Percentiles rank a stretch among this genome's conserved stretches.
Evolutionary conservation across 2,329 filamentous ascomycete species (phyloP).

Genomic region (Aspergillus texensis): DNA sequence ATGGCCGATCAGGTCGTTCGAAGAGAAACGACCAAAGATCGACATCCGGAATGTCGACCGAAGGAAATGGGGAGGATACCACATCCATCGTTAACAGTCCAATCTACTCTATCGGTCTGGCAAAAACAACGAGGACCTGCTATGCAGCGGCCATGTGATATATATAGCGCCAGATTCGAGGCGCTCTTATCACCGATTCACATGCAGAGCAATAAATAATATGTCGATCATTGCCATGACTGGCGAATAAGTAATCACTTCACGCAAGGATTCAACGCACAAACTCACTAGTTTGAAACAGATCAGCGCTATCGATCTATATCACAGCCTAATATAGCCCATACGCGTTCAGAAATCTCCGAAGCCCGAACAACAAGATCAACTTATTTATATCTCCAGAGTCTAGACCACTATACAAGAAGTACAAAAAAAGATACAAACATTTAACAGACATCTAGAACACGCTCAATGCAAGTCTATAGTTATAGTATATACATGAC

Average conservation of each 20-base stretch:
- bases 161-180: not conserved
- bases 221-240: not conserved
- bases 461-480: conserved; percentile 1
- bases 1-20: conserved; percentile 14
- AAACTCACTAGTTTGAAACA: too few relatives aligned
- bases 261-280: not conserved
- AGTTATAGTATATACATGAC: not conserved
- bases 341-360: not conserved
- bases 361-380: not conserved
- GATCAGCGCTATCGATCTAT: not conserved
- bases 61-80: conserved; percentile 11
- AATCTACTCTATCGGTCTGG: not conserved
- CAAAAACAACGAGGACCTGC: not conserved
- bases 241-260: not conserved
- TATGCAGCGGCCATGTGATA: not conserved
- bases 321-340: not conserved
- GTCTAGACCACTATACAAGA: not conserved
- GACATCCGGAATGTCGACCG: conserved; percentile 16
- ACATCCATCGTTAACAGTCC: not conserved
- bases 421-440: not conserved
- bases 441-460: not conserved
- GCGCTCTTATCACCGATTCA: not conserved
- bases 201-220: not conserved
- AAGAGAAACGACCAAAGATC: conserved; percentile 23
- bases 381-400: not conserved